Base-by-base conservation (phyloP, 352 stramenopile species). In the Peronospora destructor region DNA sequence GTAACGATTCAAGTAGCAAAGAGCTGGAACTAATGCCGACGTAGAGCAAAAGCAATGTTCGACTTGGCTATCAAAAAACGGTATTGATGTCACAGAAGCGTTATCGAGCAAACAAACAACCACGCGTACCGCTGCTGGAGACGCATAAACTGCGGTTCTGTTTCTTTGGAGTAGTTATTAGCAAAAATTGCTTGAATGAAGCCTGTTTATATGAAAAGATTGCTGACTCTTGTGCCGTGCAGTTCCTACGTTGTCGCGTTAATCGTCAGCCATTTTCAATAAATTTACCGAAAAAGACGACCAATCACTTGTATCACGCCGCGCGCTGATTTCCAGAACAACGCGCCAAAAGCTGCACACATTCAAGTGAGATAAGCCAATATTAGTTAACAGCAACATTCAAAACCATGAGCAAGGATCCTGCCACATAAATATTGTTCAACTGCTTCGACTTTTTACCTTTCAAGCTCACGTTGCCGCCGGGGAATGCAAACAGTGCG, bases 321-420 rank as follows among this genome's bases (percentile, higher is more conserved):
- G 28, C 77, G 62, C 10, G 73, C 70, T n/a, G 73, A 79, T 53
- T 80, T 82, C 56, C 71, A 76, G 45, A 87, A 87, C 34, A 87
- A 53, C 33, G 61, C 34, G 9, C 73, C 64, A 34, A 87, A 84
- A 8, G 76, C 76, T 87, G 30, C 2, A 59, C 28, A 34, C 16
- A 55, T 3, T 12, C 17, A 37, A 46, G 8, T 11, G 9, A 36
- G 30, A 36, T 13, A 33, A 50, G 21, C 30, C 25, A 49, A 26
- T 9, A 13, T 42, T 34, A 46, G 13, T 12, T 2, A 17, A 37
- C 9, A 10, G 21, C 7, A n/a, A 25, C 3, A 32, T 46, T n/a
- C 19, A 26, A 26, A 26, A 38, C 14, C 14, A 33, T 33, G 2
- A 41, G 37, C 37, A 30, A 28, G 14, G 9, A 17, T 43, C 28